Conservation (phyloP, 1,139 yeast genomes). For the Saccharomyces hybrid region DNA sequence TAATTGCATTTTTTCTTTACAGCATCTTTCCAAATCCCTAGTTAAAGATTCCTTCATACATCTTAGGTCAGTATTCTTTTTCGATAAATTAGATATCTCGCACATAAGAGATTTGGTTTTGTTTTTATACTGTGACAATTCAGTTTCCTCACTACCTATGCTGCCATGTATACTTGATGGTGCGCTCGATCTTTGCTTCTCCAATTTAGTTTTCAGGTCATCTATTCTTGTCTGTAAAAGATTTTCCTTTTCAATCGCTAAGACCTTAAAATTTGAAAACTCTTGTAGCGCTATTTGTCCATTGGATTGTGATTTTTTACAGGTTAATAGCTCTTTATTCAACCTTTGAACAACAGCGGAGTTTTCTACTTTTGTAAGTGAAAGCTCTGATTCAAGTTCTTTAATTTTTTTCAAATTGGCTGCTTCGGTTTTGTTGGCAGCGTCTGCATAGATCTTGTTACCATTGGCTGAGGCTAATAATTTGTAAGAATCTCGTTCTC, state of each 20-base stretch:
- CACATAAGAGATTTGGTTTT: background rate
- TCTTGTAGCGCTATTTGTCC: background rate
- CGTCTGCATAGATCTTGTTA: background rate
- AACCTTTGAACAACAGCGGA: background rate
- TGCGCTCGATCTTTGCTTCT: background rate
- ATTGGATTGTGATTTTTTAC: background rate
- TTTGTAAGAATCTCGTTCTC: slow-evolving; percentile 17
- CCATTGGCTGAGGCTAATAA: background rate
- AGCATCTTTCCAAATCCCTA: background rate
- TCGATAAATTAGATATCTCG: background rate
- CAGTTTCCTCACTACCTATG: background rate
- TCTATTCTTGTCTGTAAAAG: background rate
- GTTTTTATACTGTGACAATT: background rate
- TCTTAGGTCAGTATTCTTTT: background rate
- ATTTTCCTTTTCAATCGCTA: background rate
- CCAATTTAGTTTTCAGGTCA: background rate
- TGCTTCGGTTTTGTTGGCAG: background rate
- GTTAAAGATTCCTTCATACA: background rate
- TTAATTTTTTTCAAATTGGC: background rate
- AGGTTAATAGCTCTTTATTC: background rate
- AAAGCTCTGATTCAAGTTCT: background rate
- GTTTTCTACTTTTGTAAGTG: background rate
- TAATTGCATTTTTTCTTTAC: background rate
- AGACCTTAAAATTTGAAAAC: background rate
- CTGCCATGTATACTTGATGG: background rate